Base-by-base conservation (phyloP, 768 basidiomycete species). In the Psilocybe cyanescens region DNA sequence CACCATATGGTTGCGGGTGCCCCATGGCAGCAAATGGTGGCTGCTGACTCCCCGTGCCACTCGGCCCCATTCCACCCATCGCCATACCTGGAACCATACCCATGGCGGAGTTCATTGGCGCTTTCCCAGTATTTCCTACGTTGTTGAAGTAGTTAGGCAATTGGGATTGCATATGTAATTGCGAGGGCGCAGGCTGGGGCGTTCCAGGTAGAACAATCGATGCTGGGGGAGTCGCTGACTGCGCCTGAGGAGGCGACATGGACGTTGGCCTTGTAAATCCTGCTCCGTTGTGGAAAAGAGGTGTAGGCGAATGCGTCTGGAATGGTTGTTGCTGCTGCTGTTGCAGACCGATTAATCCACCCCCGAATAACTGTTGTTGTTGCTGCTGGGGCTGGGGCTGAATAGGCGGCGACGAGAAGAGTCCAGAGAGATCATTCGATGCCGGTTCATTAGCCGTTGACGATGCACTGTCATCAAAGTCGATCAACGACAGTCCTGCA, bases 381-480 rank as follows among this genome's bases (percentile, higher is more conserved):
- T 62, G 67, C 24, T 60, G 61, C 47, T 65, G 24, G 24, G 24
- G 68, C 8, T 45, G 11, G 29, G 35, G 59, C 44, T 60, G 66
- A 14, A 52, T 45, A n/a, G 63, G 70, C 44, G 57, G 65, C 31
- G 64, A 60, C n/a, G 80, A 76, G 59, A 94, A 92, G 4, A 94
- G 70, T 37, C 78, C 82, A 35, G 85, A 83, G 8, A 95, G 78
- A 61, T 94, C 92, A 69, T 87, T 64, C 11, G 60, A 57, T 67
- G 71, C 57, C 19, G 71, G 75, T 1, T 76, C 66, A 16, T 72
- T 68, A 12, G 67, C 58, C 24, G 67, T 47, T 29, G 72, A 60
- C 16, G 71, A 51, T 17, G 69, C 57, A 7, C 69, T 29, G 50
- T 92, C 91, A 67, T 94, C 90, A 63, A 95, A 81, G 74, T 94